Percentiles rank a stretch among this genome's conserved stretches.
Conservation (phyloP, 208 protist species). For the Trypanosomatidae sp. region DNA sequence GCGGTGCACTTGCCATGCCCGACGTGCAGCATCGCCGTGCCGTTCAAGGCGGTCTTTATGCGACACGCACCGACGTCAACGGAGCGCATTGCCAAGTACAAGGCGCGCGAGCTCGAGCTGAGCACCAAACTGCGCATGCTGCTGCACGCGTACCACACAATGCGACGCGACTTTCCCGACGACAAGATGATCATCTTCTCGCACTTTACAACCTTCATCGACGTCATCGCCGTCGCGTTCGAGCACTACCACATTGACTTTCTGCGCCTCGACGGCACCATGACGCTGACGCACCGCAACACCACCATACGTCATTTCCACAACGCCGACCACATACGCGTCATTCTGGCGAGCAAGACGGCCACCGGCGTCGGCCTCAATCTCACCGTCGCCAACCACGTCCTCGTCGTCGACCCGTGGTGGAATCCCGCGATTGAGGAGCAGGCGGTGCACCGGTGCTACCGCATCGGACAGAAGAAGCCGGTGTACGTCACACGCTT, state of each 20-base stretch:
- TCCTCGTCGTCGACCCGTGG: conserved; percentile 93
- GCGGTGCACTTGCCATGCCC: conserved; percentile 46
- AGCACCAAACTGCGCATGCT: conserved; percentile 84
- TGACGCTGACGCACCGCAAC: conserved; percentile 62
- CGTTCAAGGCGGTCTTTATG: conserved; percentile 51
- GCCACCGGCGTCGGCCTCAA: conserved; percentile 96
- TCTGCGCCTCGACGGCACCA: conserved; percentile 88
- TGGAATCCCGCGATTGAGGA: conserved; percentile 95
- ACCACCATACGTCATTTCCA: conserved; percentile 70
- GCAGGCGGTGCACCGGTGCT: conserved; percentile 92
- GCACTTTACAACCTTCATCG: conserved; percentile 97
- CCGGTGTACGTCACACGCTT: conserved; percentile 85
- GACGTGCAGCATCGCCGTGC: conserved; percentile 24
- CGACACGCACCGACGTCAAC: conserved; percentile 27
- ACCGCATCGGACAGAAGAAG: conserved; percentile 92
- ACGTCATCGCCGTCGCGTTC: conserved; percentile 88
- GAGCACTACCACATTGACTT: conserved; percentile 41
- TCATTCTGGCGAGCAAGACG: conserved; percentile 92
- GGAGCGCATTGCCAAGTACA: conserved; percentile 67
- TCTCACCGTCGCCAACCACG: conserved; percentile 92
- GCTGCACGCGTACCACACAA: conserved; percentile 46
- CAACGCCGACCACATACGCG: conserved; percentile 21
- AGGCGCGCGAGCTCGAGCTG: conserved; percentile 43
- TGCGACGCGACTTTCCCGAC: conserved; percentile 42
- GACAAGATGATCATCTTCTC: conserved; percentile 97